A percentile compares a stretch with the other conserved stretches of the same genome.
These are phyloP conservation scores for Fusarium nanum DNA, from an alignment of 2,329 filamentous ascomycete species.

Conservation along the genomic window DNA sequence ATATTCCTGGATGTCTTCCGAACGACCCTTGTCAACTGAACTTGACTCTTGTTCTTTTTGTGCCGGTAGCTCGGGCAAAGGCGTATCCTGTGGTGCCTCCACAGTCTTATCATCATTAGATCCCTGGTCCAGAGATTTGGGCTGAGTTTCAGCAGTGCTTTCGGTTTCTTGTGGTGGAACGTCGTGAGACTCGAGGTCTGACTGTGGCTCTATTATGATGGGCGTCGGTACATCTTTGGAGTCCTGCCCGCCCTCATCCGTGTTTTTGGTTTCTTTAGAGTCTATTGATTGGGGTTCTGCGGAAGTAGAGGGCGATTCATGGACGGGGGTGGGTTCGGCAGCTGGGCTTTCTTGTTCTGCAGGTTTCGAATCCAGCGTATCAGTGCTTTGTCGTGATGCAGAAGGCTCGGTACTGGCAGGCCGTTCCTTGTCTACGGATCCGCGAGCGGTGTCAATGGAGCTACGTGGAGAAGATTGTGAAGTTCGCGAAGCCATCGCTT, in stretches of 20 bases:
- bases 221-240: constrained; percentile 1
- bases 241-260: constrained; percentile 5
- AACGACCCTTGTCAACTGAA: constrained; percentile 58
- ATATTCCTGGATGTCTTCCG: constrained; percentile 85
- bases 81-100: constrained; percentile 2
- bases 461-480: constrained; percentile 51
- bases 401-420: constrained; percentile 32
- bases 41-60: constrained; percentile 39
- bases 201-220: constrained; percentile 17
- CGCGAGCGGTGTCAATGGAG: constrained; percentile 52
- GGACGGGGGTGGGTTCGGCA: constrained; percentile 5
- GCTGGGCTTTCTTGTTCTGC: constrained; percentile 15
- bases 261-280: constrained; percentile 3
- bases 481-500: constrained; percentile 82
- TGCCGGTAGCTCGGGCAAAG: not conserved
- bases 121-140: not conserved
- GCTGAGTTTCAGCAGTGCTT: constrained; percentile 3
- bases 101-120: not conserved
- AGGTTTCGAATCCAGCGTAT: constrained; percentile 21
- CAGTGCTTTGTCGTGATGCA: constrained; percentile 26
- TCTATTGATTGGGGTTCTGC: not conserved
- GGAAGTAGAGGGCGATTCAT: not conserved
- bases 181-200: constrained; percentile 2
- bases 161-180: constrained; percentile 1
- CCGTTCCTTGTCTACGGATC: constrained; percentile 46